Evolutionary conservation across 192 early-diverging fungal species (phyloP).

Genomic region (Allomyces javanicus): DNA sequence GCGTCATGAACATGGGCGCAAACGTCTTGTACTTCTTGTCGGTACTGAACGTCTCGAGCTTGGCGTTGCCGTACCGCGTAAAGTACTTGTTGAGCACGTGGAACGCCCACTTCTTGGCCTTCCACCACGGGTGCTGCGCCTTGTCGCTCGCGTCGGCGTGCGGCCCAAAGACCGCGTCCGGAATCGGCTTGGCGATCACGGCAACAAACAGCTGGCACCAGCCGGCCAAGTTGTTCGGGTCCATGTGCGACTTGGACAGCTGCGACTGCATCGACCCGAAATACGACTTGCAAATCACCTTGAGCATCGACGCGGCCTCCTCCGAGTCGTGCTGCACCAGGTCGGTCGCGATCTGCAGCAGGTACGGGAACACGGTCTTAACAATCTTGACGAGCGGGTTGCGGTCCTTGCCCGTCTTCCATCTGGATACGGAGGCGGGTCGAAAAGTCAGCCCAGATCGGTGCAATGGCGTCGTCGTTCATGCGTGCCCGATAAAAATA

Average conservation of each 20-base stretch:
- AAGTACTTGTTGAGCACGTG: conserved; percentile 73
- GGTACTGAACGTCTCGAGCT: conserved; percentile 17
- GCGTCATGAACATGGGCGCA: conserved; percentile 60
- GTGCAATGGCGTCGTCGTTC: not conserved
- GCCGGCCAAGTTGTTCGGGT: conserved; percentile 46
- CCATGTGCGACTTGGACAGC: conserved; percentile 32
- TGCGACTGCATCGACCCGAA: conserved; percentile 41
- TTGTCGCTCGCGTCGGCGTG: conserved; percentile 41
- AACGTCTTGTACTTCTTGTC: conserved; percentile 39
- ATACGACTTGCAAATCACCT: conserved; percentile 69
- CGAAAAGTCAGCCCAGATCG: conserved; percentile 1
- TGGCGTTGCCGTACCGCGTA: conserved; percentile 13
- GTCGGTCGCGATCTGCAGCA: conserved; percentile 54
- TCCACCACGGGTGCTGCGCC: conserved; percentile 71
- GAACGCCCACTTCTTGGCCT: conserved; percentile 89
- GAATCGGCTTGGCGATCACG: conserved; percentile 47
- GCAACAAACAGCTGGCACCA: conserved; percentile 80
- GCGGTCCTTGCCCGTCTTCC: conserved; percentile 37
- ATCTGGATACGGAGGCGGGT: conserved; percentile 23
- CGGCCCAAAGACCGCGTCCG: conserved; percentile 26
- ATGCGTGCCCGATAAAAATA: not conserved
- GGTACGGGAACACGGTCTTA: conserved; percentile 47
- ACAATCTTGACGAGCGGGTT: conserved; percentile 49
- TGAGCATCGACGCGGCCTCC: conserved; percentile 68
- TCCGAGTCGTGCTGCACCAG: conserved; percentile 35